These are phyloP conservation scores for Canariomyces notabilis DNA, from an alignment of 2,329 filamentous ascomycete species.

Conservation along the genomic window DNA sequence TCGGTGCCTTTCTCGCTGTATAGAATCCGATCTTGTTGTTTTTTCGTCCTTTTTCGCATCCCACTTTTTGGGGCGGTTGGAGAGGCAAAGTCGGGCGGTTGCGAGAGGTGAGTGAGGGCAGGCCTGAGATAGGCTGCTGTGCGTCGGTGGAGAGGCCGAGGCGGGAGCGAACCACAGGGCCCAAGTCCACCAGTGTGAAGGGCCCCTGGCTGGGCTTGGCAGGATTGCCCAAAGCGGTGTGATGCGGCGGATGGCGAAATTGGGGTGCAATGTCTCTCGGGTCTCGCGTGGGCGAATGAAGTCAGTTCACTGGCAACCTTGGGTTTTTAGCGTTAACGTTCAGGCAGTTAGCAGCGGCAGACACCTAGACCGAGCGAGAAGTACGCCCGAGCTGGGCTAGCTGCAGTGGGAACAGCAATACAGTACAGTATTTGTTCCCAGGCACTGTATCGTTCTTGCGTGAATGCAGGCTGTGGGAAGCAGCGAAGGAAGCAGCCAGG, in stretches of 20 bases:
- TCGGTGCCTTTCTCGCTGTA: slow-evolving; percentile 1
- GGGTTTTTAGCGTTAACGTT: too few species aligned
- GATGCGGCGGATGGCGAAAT: slow-evolving; percentile 25
- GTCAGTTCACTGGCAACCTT: slow-evolving; percentile 5
- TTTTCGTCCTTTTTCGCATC: slow-evolving; percentile 11
- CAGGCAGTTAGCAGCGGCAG: too few species aligned
- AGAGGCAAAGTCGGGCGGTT: slow-evolving; percentile 10
- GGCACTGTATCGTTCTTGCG: background rate
- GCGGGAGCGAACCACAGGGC: slow-evolving; percentile 13
- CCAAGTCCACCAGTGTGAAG: slow-evolving; percentile 1
- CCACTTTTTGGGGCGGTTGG: slow-evolving; percentile 1
- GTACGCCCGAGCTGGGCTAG: slow-evolving; percentile 1
- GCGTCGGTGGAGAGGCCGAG: background rate
- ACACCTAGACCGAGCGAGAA: slow-evolving; percentile 3
- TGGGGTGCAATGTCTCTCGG: slow-evolving; percentile 16
- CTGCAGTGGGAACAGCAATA: background rate
- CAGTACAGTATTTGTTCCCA: background rate
- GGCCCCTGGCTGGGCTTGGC: slow-evolving; percentile 9
- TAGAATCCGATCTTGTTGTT: slow-evolving; percentile 3
- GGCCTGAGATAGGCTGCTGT: slow-evolving; percentile 3
- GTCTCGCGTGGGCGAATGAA: slow-evolving; percentile 7
- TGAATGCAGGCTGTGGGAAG: slow-evolving; percentile 6
- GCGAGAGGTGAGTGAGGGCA: slow-evolving; percentile 7
- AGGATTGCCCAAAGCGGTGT: slow-evolving; percentile 21
- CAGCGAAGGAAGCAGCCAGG: slow-evolving; percentile 15